Base-by-base conservation (phyloP, 805 yeast species). In the Monosporozyma yasuniensis region DNA sequence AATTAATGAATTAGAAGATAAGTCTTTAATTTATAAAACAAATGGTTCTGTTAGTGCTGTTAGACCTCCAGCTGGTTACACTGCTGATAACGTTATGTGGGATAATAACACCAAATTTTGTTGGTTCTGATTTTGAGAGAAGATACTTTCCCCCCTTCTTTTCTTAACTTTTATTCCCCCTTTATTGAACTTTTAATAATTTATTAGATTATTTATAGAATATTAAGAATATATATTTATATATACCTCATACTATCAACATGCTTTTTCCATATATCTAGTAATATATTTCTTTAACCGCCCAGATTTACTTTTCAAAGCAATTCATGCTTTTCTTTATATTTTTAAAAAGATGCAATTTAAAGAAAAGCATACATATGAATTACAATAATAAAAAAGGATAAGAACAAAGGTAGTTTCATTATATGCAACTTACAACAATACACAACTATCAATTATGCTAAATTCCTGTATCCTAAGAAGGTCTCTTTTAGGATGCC, bases 31-130 rank as follows among this genome's bases (percentile, higher is more conserved):
- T n/a, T 56, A 50, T 28, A 55, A 46, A 21, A 54, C 56, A 44
- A 69, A 70, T 52, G 55, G 65, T 12, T 70, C 75, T 0, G 39
- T 69, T 27, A 65, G 77, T 52, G 77, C 78, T 1, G 63, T 73
- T 46, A 68, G 71, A 52, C 61, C 67, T 27, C 64, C 67, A 19
- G 50, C 52, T 12, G 63, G 58, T 2, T 57, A 54, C 38, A 58
- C 59, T 1, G 52, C 55, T 1, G 59, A 57, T 1, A 47, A 56
- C 11, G 54, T 64, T 23, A 48, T 59, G 2, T 76, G 80, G 80
- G 72, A 62, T 21, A 61, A 67, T 50, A 73, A 73, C 48, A 69
- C 75, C 12, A 74, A 74, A 55, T 76, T 72, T 61, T 69, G 75
- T 42, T 76, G 80, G 80, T 76, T 75, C 55, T 76, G 27, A 39